Percentiles rank a stretch among this genome's conserved stretches.
These are phyloP conservation scores for Suillus spraguei DNA, from an alignment of 768 basidiomycete genomes.

Conservation along the genomic window DNA sequence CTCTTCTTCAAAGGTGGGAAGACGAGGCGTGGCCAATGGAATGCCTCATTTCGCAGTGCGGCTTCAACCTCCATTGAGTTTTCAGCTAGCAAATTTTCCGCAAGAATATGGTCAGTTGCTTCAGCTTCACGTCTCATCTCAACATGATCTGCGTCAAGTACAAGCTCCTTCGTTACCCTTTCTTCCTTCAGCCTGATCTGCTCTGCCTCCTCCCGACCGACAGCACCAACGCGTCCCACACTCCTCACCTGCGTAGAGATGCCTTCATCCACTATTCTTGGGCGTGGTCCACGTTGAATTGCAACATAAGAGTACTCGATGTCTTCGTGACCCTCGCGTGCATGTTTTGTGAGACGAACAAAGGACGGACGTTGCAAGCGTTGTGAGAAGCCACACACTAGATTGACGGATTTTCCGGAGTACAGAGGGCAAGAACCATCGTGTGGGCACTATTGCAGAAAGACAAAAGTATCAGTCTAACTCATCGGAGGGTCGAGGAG, in stretches of 20 bases:
- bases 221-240: conserved; percentile 32
- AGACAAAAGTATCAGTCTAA: conserved; percentile 10
- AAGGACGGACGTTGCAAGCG: conserved; percentile 86
- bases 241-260: conserved; percentile 11
- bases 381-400: conserved; percentile 85
- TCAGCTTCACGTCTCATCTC: not conserved
- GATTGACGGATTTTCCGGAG: conserved; percentile 49
- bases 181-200: conserved; percentile 21
- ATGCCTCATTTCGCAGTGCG: conserved; percentile 72
- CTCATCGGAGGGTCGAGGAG: not conserved
- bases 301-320: conserved; percentile 90
- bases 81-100: conserved; percentile 14
- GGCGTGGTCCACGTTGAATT: conserved; percentile 77
- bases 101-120: conserved; percentile 12
- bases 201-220: conserved; percentile 34
- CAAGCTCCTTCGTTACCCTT: conserved; percentile 27
- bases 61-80: conserved; percentile 43
- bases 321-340: conserved; percentile 82
- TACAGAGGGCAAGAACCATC: conserved; percentile 83
- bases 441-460: conserved; percentile 76
- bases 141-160: conserved; percentile 22
- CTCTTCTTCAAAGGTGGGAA: conserved; percentile 91
- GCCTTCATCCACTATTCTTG: conserved; percentile 28
- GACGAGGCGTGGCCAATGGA: conserved; percentile 87
- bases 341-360: conserved; percentile 86